Base-by-base conservation (phyloP, 2,329 filamentous ascomycete species). In the Pseudocercospora pini-densiflorae region DNA sequence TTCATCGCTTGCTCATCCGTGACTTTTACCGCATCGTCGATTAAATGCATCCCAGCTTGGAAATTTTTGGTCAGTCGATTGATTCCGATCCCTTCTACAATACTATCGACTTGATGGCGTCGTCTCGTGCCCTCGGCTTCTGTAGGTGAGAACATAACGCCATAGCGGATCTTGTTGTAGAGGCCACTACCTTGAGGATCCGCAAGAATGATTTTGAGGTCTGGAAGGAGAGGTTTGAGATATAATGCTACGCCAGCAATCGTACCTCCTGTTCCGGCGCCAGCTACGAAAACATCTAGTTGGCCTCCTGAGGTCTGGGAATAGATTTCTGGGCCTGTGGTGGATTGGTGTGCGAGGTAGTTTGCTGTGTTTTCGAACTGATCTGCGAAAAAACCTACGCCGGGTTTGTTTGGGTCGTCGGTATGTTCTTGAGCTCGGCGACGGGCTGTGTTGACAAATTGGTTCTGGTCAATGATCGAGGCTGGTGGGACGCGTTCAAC, bases 1-100 rank as follows among this genome's bases (percentile, higher is more conserved):
- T 86, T 86, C 77, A 92, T 89, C 12, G 95, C 95, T 82, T 99
- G 94, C 59, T 89, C 87, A 79, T 99, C 96, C 2, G 88, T 92
- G 14, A 99, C 93, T 66, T 90, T 88, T 43, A 98, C 89, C 2
- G 95, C 94, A 80, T 97, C 93, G 77, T 97, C 93, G 61, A 99
- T 88, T 63, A 97, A 80, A 75, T 94, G 90, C 70, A 92, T 85
- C 0, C 94, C 95, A 29, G 89, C 90, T 77, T 97, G 92, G 70
- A 99, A 95, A 78, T 98, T 99, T 61, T 89, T 87, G 0, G 95
- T 99, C n/a, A 97, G 85, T 1, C 95, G 89, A 77, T 97, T 99
- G 79, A 98, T 92, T 1, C 95, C 95, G 70, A 99, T 92, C 1
- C 95, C 95, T 80, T 99, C 96, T 29, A 99, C 93, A 70, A 99